A percentile compares a stretch with the other conserved stretches of the same genome.
phyloP scores from a whole-genome alignment of 768 basidiomycete species.

The Psilocybe sp. region DNA sequence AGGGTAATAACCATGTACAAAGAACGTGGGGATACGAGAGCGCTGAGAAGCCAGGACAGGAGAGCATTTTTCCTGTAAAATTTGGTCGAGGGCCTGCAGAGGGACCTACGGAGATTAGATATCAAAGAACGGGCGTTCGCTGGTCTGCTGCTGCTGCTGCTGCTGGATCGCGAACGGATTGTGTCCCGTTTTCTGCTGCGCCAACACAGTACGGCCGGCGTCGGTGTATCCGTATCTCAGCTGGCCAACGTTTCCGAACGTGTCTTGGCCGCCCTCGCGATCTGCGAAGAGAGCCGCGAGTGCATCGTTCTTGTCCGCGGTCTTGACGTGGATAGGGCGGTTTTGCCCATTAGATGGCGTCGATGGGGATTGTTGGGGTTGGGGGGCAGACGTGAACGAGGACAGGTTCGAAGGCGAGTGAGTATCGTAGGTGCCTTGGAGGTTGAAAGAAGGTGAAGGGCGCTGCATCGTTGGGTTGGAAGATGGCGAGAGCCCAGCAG shows the following conservation, averaged over 20 bases:
- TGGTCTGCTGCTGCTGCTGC: constrained; percentile 45
- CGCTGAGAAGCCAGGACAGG: neutral
- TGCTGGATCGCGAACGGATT: constrained; percentile 70
- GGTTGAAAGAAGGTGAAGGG: constrained; percentile 59
- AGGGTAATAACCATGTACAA: neutral
- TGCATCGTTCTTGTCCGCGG: constrained; percentile 61
- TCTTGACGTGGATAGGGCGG: constrained; percentile 36
- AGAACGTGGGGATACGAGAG: neutral
- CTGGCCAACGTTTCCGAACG: constrained; percentile 87
- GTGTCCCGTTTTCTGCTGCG: constrained; percentile 46
- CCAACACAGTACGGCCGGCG: constrained; percentile 41
- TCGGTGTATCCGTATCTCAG: constrained; percentile 64
- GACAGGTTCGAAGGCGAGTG: constrained; percentile 45
- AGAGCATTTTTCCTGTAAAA: neutral
- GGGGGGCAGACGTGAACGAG: constrained; percentile 39
- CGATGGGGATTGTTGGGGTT: constrained; percentile 28
- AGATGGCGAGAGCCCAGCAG: constrained; percentile 24
- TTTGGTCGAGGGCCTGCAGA: neutral
- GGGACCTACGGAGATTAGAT: constrained; percentile 38
- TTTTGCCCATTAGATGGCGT: constrained; percentile 25
- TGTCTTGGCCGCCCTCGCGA: constrained; percentile 90
- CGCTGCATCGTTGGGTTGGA: constrained; percentile 18
- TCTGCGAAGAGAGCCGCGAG: constrained; percentile 85
- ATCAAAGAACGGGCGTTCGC: constrained; percentile 80
- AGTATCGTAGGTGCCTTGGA: constrained; percentile 65